Evolutionary conservation across 2,329 filamentous ascomycete genomes (phyloP).

Genomic region (Cordyceps javanica): DNA sequence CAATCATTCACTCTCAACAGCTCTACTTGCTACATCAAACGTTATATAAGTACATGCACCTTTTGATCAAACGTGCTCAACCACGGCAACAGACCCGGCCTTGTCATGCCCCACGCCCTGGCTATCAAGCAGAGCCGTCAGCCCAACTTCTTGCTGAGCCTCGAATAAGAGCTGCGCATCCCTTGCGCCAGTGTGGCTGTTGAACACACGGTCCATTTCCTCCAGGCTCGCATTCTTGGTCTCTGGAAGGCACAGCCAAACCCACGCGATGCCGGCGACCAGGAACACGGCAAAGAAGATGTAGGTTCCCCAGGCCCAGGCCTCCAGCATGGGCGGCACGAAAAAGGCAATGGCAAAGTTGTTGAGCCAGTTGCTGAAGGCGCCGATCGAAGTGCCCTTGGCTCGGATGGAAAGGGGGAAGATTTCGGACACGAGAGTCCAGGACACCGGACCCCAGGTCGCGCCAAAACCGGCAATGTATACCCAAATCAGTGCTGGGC

Average conservation of each 20-base stretch:
- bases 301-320: conserved; percentile 44
- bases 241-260: conserved; percentile 46
- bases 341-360: conserved; percentile 43
- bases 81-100: neutral
- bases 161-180: conserved; percentile 21
- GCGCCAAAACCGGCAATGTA: conserved; percentile 45
- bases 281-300: conserved; percentile 51
- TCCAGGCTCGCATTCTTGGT: conserved; percentile 49
- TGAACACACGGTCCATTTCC: conserved; percentile 47
- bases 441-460: conserved; percentile 40
- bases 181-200: conserved; percentile 27
- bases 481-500: conserved; percentile 28
- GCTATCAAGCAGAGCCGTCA: conserved; percentile 12
- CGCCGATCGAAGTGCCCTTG: conserved; percentile 37
- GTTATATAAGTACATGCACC: neutral
- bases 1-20: neutral
- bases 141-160: conserved; percentile 20
- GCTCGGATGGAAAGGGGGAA: conserved; percentile 38
- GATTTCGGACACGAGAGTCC: conserved; percentile 43
- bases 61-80: neutral
- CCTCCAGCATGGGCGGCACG: conserved; percentile 32
- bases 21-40: neutral
- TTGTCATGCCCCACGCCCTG: conserved; percentile 8
- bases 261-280: conserved; percentile 39
- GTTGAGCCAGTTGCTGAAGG: conserved; percentile 38